A percentile compares a stretch with the other conserved stretches of the same genome.
These are phyloP conservation scores for Alternaria alternata DNA, from an alignment of 2,329 filamentous ascomycete species.

Conservation along the genomic window DNA sequence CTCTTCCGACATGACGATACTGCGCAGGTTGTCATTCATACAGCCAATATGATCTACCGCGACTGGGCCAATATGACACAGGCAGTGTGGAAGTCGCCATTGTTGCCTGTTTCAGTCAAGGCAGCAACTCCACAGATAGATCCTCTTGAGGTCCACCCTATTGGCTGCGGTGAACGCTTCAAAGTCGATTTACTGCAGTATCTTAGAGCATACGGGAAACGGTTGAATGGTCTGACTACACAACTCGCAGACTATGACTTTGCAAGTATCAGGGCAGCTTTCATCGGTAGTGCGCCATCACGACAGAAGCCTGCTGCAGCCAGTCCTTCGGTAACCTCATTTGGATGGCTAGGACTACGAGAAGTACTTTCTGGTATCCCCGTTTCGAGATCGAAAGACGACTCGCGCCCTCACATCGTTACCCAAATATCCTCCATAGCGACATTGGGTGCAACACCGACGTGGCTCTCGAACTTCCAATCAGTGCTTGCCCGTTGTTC, in stretches of 20 bases:
- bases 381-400: slow-evolving; percentile 42
- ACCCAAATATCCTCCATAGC: slow-evolving; percentile 82
- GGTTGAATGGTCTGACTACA: slow-evolving; percentile 64
- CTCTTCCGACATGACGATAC: slow-evolving; percentile 78
- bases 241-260: slow-evolving; percentile 74
- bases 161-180: slow-evolving; percentile 74
- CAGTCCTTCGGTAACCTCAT: slow-evolving; percentile 63
- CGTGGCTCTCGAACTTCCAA: slow-evolving; percentile 71
- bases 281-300: slow-evolving; percentile 82
- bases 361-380: slow-evolving; percentile 64
- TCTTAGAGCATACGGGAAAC: slow-evolving; percentile 71
- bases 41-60: slow-evolving; percentile 86
- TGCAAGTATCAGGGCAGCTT: slow-evolving; percentile 69
- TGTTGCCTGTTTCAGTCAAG: slow-evolving; percentile 62
- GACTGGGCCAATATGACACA: slow-evolving; percentile 93
- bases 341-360: slow-evolving; percentile 77
- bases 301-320: slow-evolving; percentile 61
- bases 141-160: slow-evolving; percentile 18
- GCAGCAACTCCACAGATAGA: not conserved
- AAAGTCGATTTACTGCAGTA: slow-evolving; percentile 79
- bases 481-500: slow-evolving; percentile 40
- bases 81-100: slow-evolving; percentile 79
- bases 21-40: slow-evolving; percentile 84
- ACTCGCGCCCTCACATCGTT: slow-evolving; percentile 54
- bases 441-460: slow-evolving; percentile 73